phyloP scores from a whole-genome alignment of 345 rosid genomes.

The Pistacia vera region DNA sequence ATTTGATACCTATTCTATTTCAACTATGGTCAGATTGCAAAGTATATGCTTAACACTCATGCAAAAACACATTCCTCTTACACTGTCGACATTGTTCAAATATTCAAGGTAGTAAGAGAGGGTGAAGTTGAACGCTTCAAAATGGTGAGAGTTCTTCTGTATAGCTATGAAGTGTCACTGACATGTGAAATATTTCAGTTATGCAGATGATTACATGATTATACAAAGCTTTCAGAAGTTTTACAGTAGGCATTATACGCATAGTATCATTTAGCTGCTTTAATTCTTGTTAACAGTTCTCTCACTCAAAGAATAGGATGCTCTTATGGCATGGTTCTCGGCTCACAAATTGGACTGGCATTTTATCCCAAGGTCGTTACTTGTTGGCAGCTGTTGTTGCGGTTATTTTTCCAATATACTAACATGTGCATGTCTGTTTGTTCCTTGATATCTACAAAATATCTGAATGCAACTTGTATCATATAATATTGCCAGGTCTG shows the following conservation, averaged over 20 bases:
- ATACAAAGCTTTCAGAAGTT: neutral
- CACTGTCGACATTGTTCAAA: slow-evolving; percentile 64
- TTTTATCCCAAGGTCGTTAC: slow-evolving; percentile 82
- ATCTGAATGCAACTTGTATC: slow-evolving; percentile 23
- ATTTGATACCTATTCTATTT: slow-evolving; percentile 16
- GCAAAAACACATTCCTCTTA: slow-evolving; percentile 84
- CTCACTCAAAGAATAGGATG: slow-evolving; percentile 65
- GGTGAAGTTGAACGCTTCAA: slow-evolving; percentile 61
- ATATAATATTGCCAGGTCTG: slow-evolving; percentile 56
- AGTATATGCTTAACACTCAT: slow-evolving; percentile 78
- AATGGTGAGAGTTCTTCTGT: slow-evolving; percentile 44
- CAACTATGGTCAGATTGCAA: slow-evolving; percentile 53
- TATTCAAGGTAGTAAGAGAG: slow-evolving; percentile 64
- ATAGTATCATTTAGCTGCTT: slow-evolving; percentile 12
- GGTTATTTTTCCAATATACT: slow-evolving; percentile 3
- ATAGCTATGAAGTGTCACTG: neutral
- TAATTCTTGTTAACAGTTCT: slow-evolving; percentile 49
- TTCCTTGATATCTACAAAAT: slow-evolving; percentile 14
- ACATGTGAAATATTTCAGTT: slow-evolving; percentile 6
- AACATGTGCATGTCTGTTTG: neutral
- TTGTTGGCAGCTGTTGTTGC: neutral
- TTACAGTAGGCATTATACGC: neutral
- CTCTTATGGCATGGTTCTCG: slow-evolving; percentile 96
- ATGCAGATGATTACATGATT: slow-evolving; percentile 7
- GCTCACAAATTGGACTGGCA: slow-evolving; percentile 97